A percentile compares a stretch with the other conserved stretches of the same genome.
Conservation (phyloP, 257 asterid genomes). For the Henckelia pumila region DNA sequence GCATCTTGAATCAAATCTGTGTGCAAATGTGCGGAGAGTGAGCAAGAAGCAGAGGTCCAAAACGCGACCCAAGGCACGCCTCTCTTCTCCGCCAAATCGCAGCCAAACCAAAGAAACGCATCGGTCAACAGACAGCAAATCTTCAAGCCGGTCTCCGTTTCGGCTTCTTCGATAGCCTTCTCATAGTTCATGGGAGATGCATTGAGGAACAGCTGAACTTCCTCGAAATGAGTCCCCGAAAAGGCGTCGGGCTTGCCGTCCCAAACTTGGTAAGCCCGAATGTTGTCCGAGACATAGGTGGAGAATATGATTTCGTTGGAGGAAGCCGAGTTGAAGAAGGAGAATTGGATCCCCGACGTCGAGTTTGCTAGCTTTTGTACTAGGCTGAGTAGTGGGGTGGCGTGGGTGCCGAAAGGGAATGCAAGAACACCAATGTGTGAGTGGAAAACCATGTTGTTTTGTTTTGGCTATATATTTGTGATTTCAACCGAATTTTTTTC, state of each 20-base stretch:
- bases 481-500: too few relatives aligned
- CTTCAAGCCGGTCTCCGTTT: slow-evolving; percentile 38
- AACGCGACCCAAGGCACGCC: slow-evolving; percentile 64
- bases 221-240: slow-evolving; percentile 44
- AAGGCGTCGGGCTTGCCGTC: slow-evolving; percentile 51
- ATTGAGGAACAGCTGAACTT: slow-evolving; percentile 41
- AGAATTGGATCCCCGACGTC: slow-evolving; percentile 35
- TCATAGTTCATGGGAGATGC: slow-evolving; percentile 56
- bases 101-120: slow-evolving; percentile 62
- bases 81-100: slow-evolving; percentile 48
- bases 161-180: slow-evolving; percentile 42
- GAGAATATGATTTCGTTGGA: slow-evolving; percentile 37
- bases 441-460: slow-evolving; percentile 30
- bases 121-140: slow-evolving; percentile 54
- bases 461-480: not conserved
- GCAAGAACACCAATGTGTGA: slow-evolving; percentile 65
- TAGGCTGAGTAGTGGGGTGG: slow-evolving; percentile 50
- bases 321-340: slow-evolving; percentile 50
- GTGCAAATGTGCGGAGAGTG: slow-evolving; percentile 54
- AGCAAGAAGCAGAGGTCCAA: slow-evolving; percentile 60
- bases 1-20: slow-evolving; percentile 42
- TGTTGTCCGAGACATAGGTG: slow-evolving; percentile 10
- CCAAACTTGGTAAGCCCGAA: slow-evolving; percentile 42
- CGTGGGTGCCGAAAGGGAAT: slow-evolving; percentile 81
- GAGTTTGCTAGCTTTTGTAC: slow-evolving; percentile 47